phyloP scores from a whole-genome alignment of 805 yeast genomes.

The Suhomyces xylopsoci region DNA sequence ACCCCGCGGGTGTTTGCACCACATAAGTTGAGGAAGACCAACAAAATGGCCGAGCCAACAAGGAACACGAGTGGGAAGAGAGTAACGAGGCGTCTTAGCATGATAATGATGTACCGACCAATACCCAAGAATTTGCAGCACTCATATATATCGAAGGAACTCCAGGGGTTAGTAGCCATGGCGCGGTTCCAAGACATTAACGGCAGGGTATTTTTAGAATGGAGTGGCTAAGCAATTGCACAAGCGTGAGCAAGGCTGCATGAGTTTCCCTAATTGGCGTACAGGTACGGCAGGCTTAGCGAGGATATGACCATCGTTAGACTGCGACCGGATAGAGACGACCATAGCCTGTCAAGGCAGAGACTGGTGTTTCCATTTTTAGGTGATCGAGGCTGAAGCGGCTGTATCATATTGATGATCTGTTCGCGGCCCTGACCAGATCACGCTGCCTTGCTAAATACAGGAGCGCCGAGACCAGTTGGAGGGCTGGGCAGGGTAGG shows the following conservation, averaged over 20 bases:
- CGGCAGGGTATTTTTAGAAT: background rate
- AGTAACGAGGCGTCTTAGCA: constrained; percentile 23
- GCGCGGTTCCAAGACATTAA: background rate
- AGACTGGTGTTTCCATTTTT: too few species aligned
- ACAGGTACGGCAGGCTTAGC: background rate
- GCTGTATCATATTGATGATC: background rate
- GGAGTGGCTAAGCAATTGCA: background rate
- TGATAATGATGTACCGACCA: constrained; percentile 7
- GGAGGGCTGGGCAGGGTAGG: background rate
- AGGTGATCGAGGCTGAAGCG: background rate
- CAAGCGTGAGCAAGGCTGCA: background rate
- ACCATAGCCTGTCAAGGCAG: too few species aligned
- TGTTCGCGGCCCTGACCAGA: background rate
- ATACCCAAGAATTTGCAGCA: background rate
- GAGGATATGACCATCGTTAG: background rate
- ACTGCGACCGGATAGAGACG: too few species aligned
- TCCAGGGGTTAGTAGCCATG: background rate
- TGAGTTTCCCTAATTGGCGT: background rate
- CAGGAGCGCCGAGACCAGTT: background rate
- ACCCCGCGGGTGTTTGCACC: constrained; percentile 21
- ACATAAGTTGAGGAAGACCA: constrained; percentile 26
- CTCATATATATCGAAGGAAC: background rate
- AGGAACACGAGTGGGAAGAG: constrained; percentile 23
- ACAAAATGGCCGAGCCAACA: constrained; percentile 18
- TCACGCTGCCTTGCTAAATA: too few species aligned